Evolutionary conservation across 106 monocot species (phyloP).

Genomic region (Agapanthus africanus): DNA sequence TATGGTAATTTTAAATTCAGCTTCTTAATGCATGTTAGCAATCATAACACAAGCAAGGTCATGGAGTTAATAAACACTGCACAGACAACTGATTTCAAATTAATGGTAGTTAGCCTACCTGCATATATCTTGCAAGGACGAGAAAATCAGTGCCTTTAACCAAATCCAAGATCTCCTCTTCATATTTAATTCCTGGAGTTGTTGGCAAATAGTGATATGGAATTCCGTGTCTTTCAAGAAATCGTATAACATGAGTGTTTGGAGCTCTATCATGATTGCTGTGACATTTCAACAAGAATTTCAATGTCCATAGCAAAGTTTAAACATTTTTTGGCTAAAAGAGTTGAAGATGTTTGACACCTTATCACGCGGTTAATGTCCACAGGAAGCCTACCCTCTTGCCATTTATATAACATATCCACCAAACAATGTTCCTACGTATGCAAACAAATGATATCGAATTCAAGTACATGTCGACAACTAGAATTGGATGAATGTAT

Average conservation of each 20-base stretch:
- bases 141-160: slow-evolving; percentile 82
- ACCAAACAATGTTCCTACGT: slow-evolving; percentile 87
- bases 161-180: slow-evolving; percentile 74
- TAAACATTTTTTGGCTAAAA: not conserved
- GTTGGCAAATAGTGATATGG: slow-evolving; percentile 83
- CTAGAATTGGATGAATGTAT: not conserved
- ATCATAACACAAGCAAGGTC: no score
- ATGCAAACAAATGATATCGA: not conserved
- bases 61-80: not conserved
- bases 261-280: slow-evolving; percentile 84
- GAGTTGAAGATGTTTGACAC: slow-evolving; percentile 19
- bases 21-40: not conserved
- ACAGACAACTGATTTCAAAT: not conserved
- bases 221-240: slow-evolving; percentile 85
- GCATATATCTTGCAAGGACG: slow-evolving; percentile 98
- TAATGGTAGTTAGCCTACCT: slow-evolving; percentile 35
- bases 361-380: slow-evolving; percentile 89
- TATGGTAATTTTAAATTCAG: no score
- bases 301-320: slow-evolving; percentile 2
- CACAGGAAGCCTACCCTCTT: slow-evolving; percentile 84
- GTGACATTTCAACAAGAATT: slow-evolving; percentile 8
- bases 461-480: not conserved
- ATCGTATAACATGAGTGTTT: slow-evolving; percentile 71
- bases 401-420: slow-evolving; percentile 84
- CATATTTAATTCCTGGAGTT: slow-evolving; percentile 52